phyloP scores from a whole-genome alignment of 805 yeast genomes.

The Spencermartinsiella europaea region DNA sequence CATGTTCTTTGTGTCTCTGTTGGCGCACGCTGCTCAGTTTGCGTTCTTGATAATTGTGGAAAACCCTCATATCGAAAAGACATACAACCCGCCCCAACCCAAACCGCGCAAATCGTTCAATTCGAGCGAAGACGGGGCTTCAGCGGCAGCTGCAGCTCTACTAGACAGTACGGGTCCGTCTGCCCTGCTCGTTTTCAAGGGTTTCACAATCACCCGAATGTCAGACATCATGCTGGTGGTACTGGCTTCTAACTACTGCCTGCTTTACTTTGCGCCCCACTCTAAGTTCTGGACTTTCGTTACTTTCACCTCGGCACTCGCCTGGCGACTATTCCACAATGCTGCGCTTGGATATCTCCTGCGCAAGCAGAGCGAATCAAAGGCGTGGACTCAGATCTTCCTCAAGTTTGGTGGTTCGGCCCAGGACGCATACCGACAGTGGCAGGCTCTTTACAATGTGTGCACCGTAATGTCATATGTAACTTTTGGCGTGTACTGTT shows the following conservation, averaged over 20 bases:
- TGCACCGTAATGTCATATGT: constrained; percentile 53
- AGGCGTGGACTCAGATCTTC: constrained; percentile 60
- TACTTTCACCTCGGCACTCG: constrained; percentile 39
- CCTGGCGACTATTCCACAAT: constrained; percentile 48
- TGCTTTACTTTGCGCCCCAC: constrained; percentile 30
- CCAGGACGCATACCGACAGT: constrained; percentile 61
- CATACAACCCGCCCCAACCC: constrained; percentile 37
- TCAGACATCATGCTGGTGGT: constrained; percentile 49
- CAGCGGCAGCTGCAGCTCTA: constrained; percentile 1
- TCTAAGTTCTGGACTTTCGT: constrained; percentile 31
- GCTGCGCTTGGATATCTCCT: constrained; percentile 47
- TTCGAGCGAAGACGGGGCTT: not conserved
- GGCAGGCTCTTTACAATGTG: constrained; percentile 61
- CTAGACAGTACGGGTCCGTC: constrained; percentile 7
- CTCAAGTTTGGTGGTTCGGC: constrained; percentile 61
- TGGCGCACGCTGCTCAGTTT: constrained; percentile 76
- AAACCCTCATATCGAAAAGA: constrained; percentile 81
- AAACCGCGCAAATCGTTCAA: not conserved
- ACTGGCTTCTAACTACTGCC: constrained; percentile 39
- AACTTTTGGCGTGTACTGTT: constrained; percentile 38
- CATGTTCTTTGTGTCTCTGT: constrained; percentile 59
- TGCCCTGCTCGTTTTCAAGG: constrained; percentile 51
- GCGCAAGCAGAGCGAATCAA: constrained; percentile 52
- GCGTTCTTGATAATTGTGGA: constrained; percentile 69
- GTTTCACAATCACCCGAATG: constrained; percentile 60